Evolutionary conservation across 2,329 filamentous ascomycete species (phyloP).

Genomic region (Colletotrichum sidae): DNA sequence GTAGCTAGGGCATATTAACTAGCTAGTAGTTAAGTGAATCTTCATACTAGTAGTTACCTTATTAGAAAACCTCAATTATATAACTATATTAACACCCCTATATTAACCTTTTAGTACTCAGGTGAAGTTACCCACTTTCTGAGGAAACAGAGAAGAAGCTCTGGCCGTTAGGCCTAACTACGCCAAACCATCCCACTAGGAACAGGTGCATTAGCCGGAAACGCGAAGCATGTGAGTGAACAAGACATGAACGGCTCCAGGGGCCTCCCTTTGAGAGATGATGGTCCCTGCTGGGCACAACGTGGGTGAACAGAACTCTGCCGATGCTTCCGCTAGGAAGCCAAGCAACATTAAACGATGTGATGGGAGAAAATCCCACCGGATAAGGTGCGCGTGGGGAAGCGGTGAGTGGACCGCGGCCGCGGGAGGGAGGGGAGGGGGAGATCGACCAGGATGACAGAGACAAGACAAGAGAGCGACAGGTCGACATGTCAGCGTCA

Average conservation of each 20-base stretch:
- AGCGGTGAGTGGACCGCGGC: conserved; percentile 1
- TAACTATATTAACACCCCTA: too few species aligned
- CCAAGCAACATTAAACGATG: conserved; percentile 22
- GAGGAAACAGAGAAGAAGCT: conserved; percentile 1
- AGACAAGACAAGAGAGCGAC: neutral
- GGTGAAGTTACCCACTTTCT: too few species aligned
- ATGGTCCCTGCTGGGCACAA: conserved; percentile 3
- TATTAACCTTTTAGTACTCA: too few species aligned
- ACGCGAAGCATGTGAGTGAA: conserved; percentile 19
- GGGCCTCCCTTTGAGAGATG: neutral
- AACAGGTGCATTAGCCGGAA: neutral
- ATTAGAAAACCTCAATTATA: too few species aligned
- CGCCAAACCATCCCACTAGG: neutral
- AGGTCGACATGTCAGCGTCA: conserved; percentile 9
- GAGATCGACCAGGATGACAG: neutral
- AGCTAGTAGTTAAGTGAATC: too few species aligned
- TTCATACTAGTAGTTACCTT: too few species aligned
- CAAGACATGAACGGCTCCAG: neutral
- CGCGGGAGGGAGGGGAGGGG: neutral
- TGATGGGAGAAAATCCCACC: neutral
- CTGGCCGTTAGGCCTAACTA: neutral
- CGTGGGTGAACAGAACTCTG: conserved; percentile 26
- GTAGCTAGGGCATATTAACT: too few species aligned
- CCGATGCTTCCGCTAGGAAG: conserved; percentile 2
- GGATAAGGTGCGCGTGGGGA: neutral